Evolutionary conservation across 1,284 basidiomycete species (phyloP), one percentile per base, ranked within the genome.

Genomic region (Phlebopus sp.): DNA sequence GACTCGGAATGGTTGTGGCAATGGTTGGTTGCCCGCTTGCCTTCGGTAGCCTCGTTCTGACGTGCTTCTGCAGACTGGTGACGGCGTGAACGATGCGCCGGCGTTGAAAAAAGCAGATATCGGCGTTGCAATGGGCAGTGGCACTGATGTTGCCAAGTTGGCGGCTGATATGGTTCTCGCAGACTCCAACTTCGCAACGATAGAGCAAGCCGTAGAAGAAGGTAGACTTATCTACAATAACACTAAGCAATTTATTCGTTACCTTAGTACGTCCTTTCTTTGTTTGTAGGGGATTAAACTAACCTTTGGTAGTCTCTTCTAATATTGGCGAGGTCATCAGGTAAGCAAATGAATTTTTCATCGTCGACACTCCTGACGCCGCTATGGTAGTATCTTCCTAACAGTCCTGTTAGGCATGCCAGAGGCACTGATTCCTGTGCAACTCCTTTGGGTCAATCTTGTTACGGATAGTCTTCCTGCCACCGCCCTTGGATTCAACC

Each of bases 271-370:
- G 84, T 76, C 11, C 19, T 44, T 49, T 49, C 35, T 45, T 43
- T 44, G 35, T 44, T 48, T 29, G 23, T 8, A 25, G 14, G 17
- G 23, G 45, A 23, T 57, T 17, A 44, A 48, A 72, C 57, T 76
- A 45, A 74, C 19, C 72, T 53, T 66, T 64, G 53, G 69, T 54
- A 95, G 93, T 99, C 70, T 97, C 93, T 36, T 95, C 91, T 50
- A 99, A 98, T 75, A 98, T 98, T 64, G 95, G 96, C 53, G 95
- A 97, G 69, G 96, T 98, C 55, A 94, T 98, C 64, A 91, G 82
- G 79, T 80, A 59, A 51, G 70, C 44, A 31, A 23, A 13, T 9
- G 18, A 29, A 3, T 11, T 37, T 37, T 35, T 23, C 17, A 27
- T 15, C 19, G 27, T 5, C 11, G 6, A 21, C 10, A 19, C 50